These are phyloP conservation scores for Oryza australiensis DNA, from an alignment of 176 grass and related monocot genomes.

Conservation along the genomic window DNA sequence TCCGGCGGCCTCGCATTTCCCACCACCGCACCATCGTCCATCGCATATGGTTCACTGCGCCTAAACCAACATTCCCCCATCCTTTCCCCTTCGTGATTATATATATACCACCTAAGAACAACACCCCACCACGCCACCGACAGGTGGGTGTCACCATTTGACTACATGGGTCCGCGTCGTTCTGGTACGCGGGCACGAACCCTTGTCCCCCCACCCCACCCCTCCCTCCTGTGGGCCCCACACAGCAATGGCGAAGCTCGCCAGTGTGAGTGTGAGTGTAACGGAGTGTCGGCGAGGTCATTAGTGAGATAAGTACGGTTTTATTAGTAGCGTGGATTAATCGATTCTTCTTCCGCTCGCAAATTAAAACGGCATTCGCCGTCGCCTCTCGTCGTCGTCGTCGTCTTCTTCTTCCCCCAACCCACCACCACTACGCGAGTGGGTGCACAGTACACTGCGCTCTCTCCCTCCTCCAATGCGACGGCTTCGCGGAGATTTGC, in stretches of 20 bases:
- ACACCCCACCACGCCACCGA: background rate
- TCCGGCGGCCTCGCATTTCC: slow-evolving; percentile 36
- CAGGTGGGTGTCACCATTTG: background rate
- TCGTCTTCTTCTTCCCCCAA: slow-evolving; percentile 5
- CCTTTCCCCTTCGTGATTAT: slow-evolving; percentile 25
- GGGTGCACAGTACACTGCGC: background rate
- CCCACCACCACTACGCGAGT: background rate
- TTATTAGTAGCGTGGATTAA: background rate
- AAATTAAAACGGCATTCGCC: slow-evolving; percentile 4
- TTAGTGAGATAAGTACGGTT: background rate
- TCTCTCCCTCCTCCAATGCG: slow-evolving; percentile 2
- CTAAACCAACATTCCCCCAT: background rate
- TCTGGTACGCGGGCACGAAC: slow-evolving; percentile 34
- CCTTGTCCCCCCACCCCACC: too few relatives aligned
- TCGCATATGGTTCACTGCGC: background rate
- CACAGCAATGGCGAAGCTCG: background rate
- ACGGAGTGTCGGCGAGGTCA: background rate
- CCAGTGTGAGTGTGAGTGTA: background rate
- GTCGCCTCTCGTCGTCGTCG: background rate
- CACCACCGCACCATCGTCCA: background rate
- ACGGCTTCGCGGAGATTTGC: background rate
- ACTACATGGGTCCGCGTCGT: background rate
- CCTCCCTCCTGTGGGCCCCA: background rate
- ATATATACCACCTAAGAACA: slow-evolving; percentile 12
- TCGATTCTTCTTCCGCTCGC: background rate